Percentiles rank a stretch among this genome's conserved stretches.
These are phyloP conservation scores for Mycena crocata DNA, from an alignment of 768 basidiomycete species.

Conservation along the genomic window DNA sequence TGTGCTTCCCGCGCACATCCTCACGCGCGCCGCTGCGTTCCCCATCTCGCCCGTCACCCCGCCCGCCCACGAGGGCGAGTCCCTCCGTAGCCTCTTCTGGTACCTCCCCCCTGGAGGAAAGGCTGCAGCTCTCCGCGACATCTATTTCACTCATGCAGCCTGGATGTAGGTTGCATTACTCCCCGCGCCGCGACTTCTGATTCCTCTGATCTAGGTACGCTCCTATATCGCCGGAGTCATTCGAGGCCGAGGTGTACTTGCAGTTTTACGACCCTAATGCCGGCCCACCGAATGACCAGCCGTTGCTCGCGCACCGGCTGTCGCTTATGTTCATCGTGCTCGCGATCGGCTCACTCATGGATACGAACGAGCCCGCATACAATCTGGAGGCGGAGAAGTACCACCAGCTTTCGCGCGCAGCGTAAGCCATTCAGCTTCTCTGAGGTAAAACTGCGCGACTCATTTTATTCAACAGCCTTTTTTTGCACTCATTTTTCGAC, in stretches of 20 bases:
- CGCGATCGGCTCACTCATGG: constrained; percentile 74
- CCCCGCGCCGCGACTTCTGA: constrained; percentile 26
- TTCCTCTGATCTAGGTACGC: constrained; percentile 64
- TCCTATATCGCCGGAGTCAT: constrained; percentile 69
- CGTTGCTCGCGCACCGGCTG: constrained; percentile 68
- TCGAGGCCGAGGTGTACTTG: constrained; percentile 69
- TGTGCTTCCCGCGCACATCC: constrained; percentile 70
- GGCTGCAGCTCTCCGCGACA: constrained; percentile 69
- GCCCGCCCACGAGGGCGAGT: constrained; percentile 55
- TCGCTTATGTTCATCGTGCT: constrained; percentile 75
- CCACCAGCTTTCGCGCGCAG: constrained; percentile 72
- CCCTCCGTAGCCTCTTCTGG: constrained; percentile 71
- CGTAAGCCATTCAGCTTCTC: constrained; percentile 37
- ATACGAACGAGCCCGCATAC: constrained; percentile 65
- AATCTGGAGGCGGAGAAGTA: constrained; percentile 78
- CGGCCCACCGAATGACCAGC: constrained; percentile 60
- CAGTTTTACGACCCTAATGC: constrained; percentile 65
- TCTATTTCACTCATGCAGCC: constrained; percentile 73
- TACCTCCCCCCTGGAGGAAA: constrained; percentile 73
- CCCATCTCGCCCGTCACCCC: constrained; percentile 63
- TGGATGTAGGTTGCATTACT: constrained; percentile 68
- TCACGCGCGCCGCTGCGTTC: constrained; percentile 73
- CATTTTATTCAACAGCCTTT: constrained; percentile 47
- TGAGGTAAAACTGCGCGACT: constrained; percentile 21
- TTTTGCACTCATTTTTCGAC: constrained; percentile 73